Base-by-base conservation (phyloP, 164 flowering plant species). In the Saururus chinensis region DNA sequence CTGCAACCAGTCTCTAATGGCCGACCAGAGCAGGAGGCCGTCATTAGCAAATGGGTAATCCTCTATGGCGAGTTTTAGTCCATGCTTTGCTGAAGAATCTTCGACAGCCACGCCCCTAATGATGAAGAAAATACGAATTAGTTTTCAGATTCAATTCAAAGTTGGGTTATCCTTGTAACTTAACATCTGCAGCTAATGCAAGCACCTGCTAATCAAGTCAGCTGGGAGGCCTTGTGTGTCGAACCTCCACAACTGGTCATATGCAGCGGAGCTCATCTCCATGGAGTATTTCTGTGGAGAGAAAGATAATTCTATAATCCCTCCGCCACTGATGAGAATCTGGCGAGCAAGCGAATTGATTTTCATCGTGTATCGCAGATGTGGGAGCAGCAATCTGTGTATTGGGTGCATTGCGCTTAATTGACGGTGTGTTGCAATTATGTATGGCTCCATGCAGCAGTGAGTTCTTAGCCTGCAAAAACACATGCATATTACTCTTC, bases 21-120 rank as follows among this genome's bases (percentile, higher is more conserved):
- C 55, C n/a, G 79, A 86, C 92, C 92, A 90, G 0, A 88, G 56
- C 17, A 76, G 51, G 20, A 90, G 79, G 53, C 95, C 97, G 37
- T 90, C 97, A 13, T 73, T 81, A 3, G 95, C 97, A 58, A 58
- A 88, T 5, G 97, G 95, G 66, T 83, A 88, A 65, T 90, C 97
- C 51, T 81, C 75, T 7, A 90, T 83, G 25, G 74, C 49, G 10
- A 90, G 71, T 65, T 77, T 81, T 26, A 90, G 61, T 60, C 95
- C 95, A 60, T 84, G 90, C 23, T 85, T 81, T 7, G 84, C 79
- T 0, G 51, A 72, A 66, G 83, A 81, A 72, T 90, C 97, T 55
- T 84, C 82, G 25, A 78, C 80, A 12, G 95, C 95, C 80, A 90
- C 54, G 59, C 97, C 97, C 74, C 97, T 85, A 62, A 5, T 53